These are phyloP conservation scores for Cladophialophora carrionii DNA, from an alignment of 2,329 filamentous ascomycete genomes.

Conservation along the genomic window DNA sequence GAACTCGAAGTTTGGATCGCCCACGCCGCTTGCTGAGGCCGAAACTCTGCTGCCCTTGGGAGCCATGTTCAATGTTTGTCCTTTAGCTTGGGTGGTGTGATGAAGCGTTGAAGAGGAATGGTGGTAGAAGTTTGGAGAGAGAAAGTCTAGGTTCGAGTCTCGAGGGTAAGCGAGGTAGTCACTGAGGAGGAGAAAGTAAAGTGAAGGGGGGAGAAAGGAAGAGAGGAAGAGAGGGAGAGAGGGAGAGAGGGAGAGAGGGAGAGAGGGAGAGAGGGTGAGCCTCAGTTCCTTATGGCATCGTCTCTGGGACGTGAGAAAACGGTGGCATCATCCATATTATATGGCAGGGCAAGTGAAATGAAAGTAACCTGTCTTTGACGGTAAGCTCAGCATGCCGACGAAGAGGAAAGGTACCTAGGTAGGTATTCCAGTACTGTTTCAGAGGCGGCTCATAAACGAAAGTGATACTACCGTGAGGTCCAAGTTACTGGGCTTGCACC, in stretches of 20 bases:
- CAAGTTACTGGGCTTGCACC: background rate
- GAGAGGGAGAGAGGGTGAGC: background rate
- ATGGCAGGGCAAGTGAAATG: background rate
- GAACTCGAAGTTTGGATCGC: slow-evolving; percentile 21
- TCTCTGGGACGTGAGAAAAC: background rate
- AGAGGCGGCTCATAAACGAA: background rate
- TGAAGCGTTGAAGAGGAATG: background rate
- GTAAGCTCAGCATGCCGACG: background rate
- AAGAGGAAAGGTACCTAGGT: background rate
- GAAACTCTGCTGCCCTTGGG: slow-evolving; percentile 3
- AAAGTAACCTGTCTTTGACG: background rate
- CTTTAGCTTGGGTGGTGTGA: background rate
- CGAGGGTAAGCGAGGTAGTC: background rate
- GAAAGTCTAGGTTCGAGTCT: background rate
- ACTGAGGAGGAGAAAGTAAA: background rate
- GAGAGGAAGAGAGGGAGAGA: background rate
- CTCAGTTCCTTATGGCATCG: background rate
- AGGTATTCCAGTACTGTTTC: too few relatives aligned
- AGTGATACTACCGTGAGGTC: background rate
- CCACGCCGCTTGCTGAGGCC: background rate
- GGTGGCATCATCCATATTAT: too few relatives aligned
- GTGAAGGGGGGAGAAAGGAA: background rate
- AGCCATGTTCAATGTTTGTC: slow-evolving; percentile 5
- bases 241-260: too few relatives aligned
- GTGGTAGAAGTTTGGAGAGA: background rate